Conservation (phyloP, 768 basidiomycete species). For the Leccinum sublutescens region DNA sequence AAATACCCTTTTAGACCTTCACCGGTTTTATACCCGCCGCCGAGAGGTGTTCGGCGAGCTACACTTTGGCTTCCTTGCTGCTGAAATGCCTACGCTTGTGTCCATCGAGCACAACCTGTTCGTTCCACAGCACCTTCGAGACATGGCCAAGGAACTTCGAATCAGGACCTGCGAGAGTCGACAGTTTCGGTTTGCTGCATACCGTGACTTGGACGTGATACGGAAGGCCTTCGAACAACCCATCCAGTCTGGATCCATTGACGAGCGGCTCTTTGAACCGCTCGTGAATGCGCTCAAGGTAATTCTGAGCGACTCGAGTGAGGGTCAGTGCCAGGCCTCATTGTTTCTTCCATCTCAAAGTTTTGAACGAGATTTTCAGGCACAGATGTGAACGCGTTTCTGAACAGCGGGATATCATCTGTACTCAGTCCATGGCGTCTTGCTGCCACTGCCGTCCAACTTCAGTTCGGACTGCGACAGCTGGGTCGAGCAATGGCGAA, state of each 20-base stretch:
- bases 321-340: conserved; percentile 40
- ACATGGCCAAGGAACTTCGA: conserved; percentile 51
- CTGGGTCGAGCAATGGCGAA: conserved; percentile 66
- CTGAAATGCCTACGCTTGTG: conserved; percentile 66
- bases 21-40: conserved; percentile 66
- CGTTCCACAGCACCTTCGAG: conserved; percentile 50
- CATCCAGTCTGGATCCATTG: conserved; percentile 46
- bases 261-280: conserved; percentile 55
- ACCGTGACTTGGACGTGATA: conserved; percentile 70
- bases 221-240: conserved; percentile 66
- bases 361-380: conserved; percentile 12
- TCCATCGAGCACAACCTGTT: conserved; percentile 62
- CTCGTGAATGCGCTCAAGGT: conserved; percentile 65
- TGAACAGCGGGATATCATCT: conserved; percentile 61
- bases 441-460: conserved; percentile 74
- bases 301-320: conserved; percentile 62
- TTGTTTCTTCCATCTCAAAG: neutral
- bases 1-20: conserved; percentile 59
- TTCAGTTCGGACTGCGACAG: conserved; percentile 74
- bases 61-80: conserved; percentile 62
- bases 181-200: conserved; percentile 75
- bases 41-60: conserved; percentile 65
- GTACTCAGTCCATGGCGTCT: conserved; percentile 83
- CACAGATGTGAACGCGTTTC: conserved; percentile 46
- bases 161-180: conserved; percentile 56